Evolutionary conservation across 768 basidiomycete genomes (phyloP).

Genomic region (Daedaleopsis nitida): DNA sequence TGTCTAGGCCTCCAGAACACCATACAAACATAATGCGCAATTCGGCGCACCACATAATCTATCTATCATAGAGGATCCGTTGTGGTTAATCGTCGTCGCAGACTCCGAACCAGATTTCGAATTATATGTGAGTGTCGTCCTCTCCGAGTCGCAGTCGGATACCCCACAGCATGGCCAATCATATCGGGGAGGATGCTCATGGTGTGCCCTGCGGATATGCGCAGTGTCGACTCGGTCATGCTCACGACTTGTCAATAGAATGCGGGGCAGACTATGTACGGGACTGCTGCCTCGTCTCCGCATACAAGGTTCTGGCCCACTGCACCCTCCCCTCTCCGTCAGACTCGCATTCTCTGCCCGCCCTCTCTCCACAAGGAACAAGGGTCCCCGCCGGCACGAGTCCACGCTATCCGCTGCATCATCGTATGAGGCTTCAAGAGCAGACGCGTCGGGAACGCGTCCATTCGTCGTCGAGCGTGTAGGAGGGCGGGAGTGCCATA

Average conservation of each 20-base stretch:
- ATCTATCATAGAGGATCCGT: too few species aligned
- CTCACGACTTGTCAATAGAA: neutral
- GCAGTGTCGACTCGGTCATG: neutral
- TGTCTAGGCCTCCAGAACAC: too few species aligned
- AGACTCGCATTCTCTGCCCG: neutral
- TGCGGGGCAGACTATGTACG: conserved; percentile 4
- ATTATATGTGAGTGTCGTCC: neutral
- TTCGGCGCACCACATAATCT: too few species aligned
- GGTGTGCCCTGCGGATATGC: neutral
- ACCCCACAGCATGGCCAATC: neutral
- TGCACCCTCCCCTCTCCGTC: neutral
- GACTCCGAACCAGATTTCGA: neutral
- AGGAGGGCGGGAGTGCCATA: conserved; percentile 28
- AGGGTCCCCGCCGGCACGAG: neutral
- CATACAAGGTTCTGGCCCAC: conserved; percentile 1
- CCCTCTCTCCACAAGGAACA: neutral
- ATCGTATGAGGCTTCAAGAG: neutral
- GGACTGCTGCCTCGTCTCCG: conserved; percentile 6
- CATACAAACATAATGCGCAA: too few species aligned
- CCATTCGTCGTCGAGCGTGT: conserved; percentile 30
- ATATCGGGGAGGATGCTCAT: neutral
- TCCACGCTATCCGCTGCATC: neutral
- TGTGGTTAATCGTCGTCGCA: neutral
- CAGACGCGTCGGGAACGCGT: conserved; percentile 1
- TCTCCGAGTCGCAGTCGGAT: neutral